These are phyloP conservation scores for Cyberlindnera euphorbiiphila DNA, from an alignment of 805 yeast species.

Conservation along the genomic window DNA sequence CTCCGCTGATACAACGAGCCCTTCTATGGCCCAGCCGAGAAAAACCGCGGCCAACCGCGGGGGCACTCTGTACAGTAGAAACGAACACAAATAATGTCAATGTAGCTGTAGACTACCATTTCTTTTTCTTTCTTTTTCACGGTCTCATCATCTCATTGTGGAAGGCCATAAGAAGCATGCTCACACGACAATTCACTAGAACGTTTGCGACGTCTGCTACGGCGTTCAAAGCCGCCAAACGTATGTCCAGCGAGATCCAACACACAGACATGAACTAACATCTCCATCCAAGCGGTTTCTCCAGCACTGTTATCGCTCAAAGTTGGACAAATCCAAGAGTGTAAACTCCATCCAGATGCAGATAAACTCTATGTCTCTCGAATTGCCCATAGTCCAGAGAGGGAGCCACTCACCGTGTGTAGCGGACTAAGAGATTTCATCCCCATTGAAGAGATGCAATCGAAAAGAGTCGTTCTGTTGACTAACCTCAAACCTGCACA, in stretches of 20 bases:
- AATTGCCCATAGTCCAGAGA: conserved; percentile 24
- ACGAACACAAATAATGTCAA: too few relatives aligned
- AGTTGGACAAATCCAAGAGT: conserved; percentile 46
- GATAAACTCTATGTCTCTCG: conserved; percentile 56
- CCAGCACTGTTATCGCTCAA: conserved; percentile 31
- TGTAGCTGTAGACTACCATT: too few relatives aligned
- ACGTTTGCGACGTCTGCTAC: conserved; percentile 2
- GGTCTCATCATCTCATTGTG: too few relatives aligned
- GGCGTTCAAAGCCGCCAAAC: conserved; percentile 7
- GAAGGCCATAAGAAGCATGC: conserved; percentile 4
- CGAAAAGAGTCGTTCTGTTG: conserved; percentile 46
- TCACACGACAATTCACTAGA: conserved; percentile 5
- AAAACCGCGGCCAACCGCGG: too few relatives aligned
- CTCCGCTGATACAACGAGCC: too few relatives aligned
- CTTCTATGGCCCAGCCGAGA: too few relatives aligned
- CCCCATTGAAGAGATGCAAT: conserved; percentile 35
- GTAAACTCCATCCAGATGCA: conserved; percentile 51
- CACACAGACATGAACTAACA: neutral
- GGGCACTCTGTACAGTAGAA: too few relatives aligned
- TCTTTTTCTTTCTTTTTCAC: too few relatives aligned
- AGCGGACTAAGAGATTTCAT: conserved; percentile 53
- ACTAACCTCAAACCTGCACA: conserved; percentile 58
- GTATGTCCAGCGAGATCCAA: too few relatives aligned
- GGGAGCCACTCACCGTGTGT: conserved; percentile 40
- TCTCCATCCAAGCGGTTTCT: conserved; percentile 5